phyloP scores from a whole-genome alignment of 495 filamentous ascomycete genomes.

The Aspergillus conjunctus region DNA sequence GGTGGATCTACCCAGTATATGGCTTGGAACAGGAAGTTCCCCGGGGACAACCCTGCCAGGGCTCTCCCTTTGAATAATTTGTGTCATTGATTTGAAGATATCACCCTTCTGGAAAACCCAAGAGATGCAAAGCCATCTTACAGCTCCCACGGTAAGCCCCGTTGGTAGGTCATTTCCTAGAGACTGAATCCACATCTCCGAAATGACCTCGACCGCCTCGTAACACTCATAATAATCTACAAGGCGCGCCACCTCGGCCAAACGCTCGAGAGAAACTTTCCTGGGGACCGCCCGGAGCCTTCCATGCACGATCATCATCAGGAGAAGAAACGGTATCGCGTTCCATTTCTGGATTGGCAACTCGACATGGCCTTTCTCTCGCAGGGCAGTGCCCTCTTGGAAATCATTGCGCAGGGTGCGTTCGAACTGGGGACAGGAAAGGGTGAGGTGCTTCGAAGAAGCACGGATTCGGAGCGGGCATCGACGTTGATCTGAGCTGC shows the following conservation, averaged over 20 bases:
- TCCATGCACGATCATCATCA: conserved; percentile 15
- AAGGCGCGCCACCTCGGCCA: conserved; percentile 3
- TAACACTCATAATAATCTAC: conserved; percentile 18
- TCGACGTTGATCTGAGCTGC: background rate
- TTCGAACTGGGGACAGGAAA: conserved; percentile 8
- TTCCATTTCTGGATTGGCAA: background rate
- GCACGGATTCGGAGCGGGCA: background rate
- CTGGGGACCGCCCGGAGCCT: background rate
- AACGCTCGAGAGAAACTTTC: background rate
- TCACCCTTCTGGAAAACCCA: conserved; percentile 9
- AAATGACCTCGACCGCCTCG: conserved; percentile 10
- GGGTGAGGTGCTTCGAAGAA: conserved; percentile 10
- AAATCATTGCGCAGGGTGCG: conserved; percentile 3
- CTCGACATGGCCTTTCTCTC: conserved; percentile 1
- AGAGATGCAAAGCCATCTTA: conserved; percentile 7
- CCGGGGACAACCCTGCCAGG: background rate
- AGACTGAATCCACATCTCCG: conserved; percentile 8
- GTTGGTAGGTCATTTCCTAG: background rate
- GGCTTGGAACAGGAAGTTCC: background rate
- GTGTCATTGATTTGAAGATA: conserved; percentile 2
- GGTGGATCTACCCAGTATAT: conserved; percentile 2
- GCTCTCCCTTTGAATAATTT: background rate
- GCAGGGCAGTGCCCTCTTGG: conserved; percentile 4
- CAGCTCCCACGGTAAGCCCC: background rate
- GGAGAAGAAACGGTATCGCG: background rate